Base-by-base conservation (phyloP, 805 yeast species). In the Spathaspora arborariae region DNA sequence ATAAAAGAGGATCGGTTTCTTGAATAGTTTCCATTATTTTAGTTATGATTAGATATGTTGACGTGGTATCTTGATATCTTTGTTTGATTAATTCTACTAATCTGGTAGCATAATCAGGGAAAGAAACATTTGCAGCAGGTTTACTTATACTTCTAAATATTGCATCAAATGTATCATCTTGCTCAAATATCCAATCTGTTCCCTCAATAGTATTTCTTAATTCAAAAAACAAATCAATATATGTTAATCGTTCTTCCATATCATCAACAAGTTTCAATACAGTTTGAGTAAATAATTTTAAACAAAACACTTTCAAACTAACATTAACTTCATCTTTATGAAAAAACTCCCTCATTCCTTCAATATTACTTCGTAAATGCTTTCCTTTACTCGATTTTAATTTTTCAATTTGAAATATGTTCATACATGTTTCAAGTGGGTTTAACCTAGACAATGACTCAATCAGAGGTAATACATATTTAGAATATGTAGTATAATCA, bases 1-100 rank as follows among this genome's bases (percentile, higher is more conserved):
- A 8, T 6, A 44, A 15, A 18, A 38, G 20, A 5, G 47, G 50
- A 15, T 21, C 20, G 15, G 27, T 26, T 3, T 39, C 37, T 1
- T 20, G 22, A n/a, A 45, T 16, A 19, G 19, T 16, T 20, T 44
- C 34, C 50, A 43, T 40, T 15, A 47, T 20, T 8, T 16, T 24
- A 4, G 50, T 47, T 20, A 47, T 13, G 15, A 44, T 42, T n/a
- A 20, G 20, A 39, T 26, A 42, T 15, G 39, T 11, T 13, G 22
- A 33, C 21, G 18, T 20, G 9, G 13, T 20, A 27, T 16, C 39
- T 15, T 38, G 19, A 18, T 35, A 35, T 18, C 21, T 19, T 18
- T 18, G 7, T 5, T 8, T 4, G 18, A 35, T 5, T 8, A 35
- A 9, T 7, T 8, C 20, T 21, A 35, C 6, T n/a, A 35, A 35